Evolutionary conservation across 202 grass and related monocot species (phyloP), one percentile per base, ranked within the genome.

Genomic region (Setaria italica): DNA sequence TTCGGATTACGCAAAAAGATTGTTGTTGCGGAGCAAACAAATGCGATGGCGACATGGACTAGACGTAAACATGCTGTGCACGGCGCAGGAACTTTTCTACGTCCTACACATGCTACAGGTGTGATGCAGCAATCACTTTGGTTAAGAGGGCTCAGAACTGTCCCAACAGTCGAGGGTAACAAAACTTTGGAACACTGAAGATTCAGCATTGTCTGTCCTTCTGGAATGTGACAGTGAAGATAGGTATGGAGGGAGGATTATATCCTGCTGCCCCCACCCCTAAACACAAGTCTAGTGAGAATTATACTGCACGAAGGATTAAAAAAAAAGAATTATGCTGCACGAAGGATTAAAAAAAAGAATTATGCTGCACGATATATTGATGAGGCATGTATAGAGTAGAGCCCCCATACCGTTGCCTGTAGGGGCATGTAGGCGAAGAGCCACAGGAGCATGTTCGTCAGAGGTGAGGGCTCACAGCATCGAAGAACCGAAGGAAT

Each of bases 31-130:
- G 17, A 75, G 33, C n/a, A 76, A 76, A 76, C 4, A 56, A 43
- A 84, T 25, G 0, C 42, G 82, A 45, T 9, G 60, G 60, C n/a
- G 73, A 33, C 73, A 68, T 54, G 51, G 19, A 59, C 12, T 58
- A 21, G 43, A 60, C 37, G 55, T 25, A 21, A 13, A 3, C 50
- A 74, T 76, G 11, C 17, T 42, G 70, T 54, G 30, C 48, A 35
- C 71, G 30, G 14, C 29, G 14, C 8, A 0, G 45, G 10, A 15
- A 74, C 1, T 11, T 33, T 74, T 50, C 46, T 14, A 53, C 71
- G 7, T 17, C 47, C 29, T 35, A 34, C 30, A 19, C 30, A 11
- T 13, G 48, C 7, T 1, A 8, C 32, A 15, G 64, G 69, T 6
- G 5, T 48, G n/a, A 71, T 3, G 68, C 21, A 72, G 45, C 43